These are phyloP conservation scores for Sarocladium brachiariae DNA, from an alignment of 2,329 filamentous ascomycete genomes.

Conservation along the genomic window DNA sequence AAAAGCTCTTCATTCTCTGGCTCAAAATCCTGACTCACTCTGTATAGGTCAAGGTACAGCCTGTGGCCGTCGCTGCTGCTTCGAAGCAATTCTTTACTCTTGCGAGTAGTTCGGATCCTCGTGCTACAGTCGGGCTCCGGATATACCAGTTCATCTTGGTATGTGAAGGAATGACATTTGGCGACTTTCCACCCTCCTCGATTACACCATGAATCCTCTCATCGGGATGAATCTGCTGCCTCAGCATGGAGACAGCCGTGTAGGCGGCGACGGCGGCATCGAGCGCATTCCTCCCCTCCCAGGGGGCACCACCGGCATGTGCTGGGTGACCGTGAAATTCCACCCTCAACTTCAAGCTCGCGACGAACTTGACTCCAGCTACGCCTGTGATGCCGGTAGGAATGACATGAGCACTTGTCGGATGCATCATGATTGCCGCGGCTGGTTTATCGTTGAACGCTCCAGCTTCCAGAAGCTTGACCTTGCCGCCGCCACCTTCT, in stretches of 20 bases:
- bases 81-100: constrained; percentile 30
- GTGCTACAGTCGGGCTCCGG: constrained; percentile 1
- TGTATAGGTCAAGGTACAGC: constrained; percentile 28
- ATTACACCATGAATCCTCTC: constrained; percentile 47
- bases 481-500: constrained; percentile 36
- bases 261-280: constrained; percentile 38
- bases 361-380: constrained; percentile 12
- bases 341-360: constrained; percentile 14
- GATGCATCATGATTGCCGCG: constrained; percentile 10
- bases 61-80: constrained; percentile 26
- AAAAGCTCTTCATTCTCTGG: too few relatives aligned
- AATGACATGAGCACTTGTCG: constrained; percentile 9
- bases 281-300: constrained; percentile 45
- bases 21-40: constrained; percentile 10
- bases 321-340: constrained; percentile 36
- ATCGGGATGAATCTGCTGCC: constrained; percentile 41
- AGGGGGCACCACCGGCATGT: constrained; percentile 41
- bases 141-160: constrained; percentile 9
- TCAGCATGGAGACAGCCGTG: constrained; percentile 35
- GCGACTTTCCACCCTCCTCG: constrained; percentile 27
- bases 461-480: constrained; percentile 29
- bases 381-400: constrained; percentile 5
- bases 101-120: not conserved
- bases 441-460: constrained; percentile 19
- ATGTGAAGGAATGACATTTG: constrained; percentile 19